Percentiles rank a stretch among this genome's conserved stretches.
Evolutionary conservation across 768 basidiomycete species (phyloP).

Genomic region (Vararia minispora): DNA sequence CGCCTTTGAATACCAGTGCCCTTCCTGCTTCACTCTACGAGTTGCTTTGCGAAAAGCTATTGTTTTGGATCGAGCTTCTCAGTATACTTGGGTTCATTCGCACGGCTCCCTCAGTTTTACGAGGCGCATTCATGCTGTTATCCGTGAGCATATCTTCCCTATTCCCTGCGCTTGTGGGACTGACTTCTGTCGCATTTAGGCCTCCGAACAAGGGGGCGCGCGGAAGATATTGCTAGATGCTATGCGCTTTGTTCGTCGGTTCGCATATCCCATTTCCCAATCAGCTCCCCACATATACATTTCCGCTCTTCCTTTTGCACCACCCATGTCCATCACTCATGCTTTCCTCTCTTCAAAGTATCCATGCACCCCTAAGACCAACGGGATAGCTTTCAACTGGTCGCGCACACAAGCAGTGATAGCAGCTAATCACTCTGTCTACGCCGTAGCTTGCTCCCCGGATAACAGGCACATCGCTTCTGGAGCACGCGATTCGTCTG

Average conservation of each 20-base stretch:
- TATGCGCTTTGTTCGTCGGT: neutral
- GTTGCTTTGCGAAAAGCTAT: neutral
- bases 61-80: slow-evolving; percentile 1
- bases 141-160: neutral
- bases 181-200: neutral
- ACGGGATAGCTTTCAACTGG: neutral
- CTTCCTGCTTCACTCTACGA: neutral
- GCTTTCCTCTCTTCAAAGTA: neutral
- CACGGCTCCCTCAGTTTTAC: neutral
- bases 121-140: too few species aligned
- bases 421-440: neutral
- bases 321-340: neutral
- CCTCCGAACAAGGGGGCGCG: neutral
- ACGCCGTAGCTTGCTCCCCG: slow-evolving; percentile 1
- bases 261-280: neutral
- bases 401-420: neutral
- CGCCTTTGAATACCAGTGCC: neutral
- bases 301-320: neutral
- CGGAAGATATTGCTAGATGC: neutral
- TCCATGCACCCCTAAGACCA: neutral
- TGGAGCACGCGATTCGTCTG: neutral
- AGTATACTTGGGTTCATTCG: neutral
- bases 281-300: slow-evolving; percentile 15
- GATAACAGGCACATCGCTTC: slow-evolving; percentile 6
- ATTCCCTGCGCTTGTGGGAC: neutral